Evolutionary conservation across 2,329 filamentous ascomycete species (phyloP).

Genomic region (Ophiobolus disseminans): DNA sequence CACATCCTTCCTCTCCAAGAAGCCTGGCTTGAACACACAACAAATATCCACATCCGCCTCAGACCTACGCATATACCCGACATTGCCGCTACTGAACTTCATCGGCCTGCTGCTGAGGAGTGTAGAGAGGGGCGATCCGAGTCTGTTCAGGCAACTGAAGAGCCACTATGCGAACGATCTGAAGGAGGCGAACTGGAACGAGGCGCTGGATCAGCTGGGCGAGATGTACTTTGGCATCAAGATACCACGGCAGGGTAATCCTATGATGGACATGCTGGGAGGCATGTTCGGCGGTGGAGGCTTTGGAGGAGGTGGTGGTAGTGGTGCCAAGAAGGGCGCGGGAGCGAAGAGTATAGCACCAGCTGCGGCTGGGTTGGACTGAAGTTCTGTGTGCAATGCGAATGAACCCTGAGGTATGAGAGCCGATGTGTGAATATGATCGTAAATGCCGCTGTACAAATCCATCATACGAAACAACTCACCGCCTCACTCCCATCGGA

Average conservation of each 20-base stretch:
- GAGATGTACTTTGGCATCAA: conserved; percentile 97
- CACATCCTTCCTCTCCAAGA: conserved; percentile 68
- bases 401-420: no score
- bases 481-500: no score
- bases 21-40: conserved; percentile 73
- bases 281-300: conserved; percentile 89
- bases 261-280: conserved; percentile 97
- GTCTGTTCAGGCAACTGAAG: conserved; percentile 81
- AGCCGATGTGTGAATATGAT: no score
- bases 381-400: no score
- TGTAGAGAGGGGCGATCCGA: conserved; percentile 77
- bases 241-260: conserved; percentile 87
- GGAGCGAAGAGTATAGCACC: conserved; percentile 33
- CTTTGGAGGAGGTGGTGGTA: conserved; percentile 59
- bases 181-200: conserved; percentile 80
- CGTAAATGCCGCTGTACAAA: no score
- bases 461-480: no score
- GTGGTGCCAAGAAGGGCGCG: conserved; percentile 56
- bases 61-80: conserved; percentile 84
- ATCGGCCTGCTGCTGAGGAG: conserved; percentile 83
- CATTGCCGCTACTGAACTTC: conserved; percentile 94
- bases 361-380: conserved; percentile 48
- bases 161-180: conserved; percentile 82
- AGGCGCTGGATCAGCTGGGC: conserved; percentile 80
- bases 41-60: conserved; percentile 77